Evolutionary conservation across 2,329 filamentous ascomycete genomes (phyloP), one percentile per base, ranked within the genome.

Genomic region (Curvularia sp.): DNA sequence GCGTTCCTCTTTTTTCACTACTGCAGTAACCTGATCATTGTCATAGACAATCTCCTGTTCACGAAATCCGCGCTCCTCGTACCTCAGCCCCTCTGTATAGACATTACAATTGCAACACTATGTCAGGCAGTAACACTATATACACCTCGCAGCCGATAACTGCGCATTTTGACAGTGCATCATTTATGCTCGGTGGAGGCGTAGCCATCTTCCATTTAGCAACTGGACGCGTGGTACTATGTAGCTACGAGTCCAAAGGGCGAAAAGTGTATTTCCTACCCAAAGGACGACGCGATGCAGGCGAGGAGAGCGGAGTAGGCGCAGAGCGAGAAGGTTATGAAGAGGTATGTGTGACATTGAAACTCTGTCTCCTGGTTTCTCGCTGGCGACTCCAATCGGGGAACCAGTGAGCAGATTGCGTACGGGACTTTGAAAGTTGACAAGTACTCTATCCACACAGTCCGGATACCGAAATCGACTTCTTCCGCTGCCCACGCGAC

Each of bases 131-230:
- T 15, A 50, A 26, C n/a, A 33, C 48, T 43, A 30, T 42, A 12
- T 52, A 48, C 18, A 60, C 64, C 3, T 59, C 57, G 38, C 53
- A 61, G 2, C 65, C 70, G 2, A 28, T 63, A n/a, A 48, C 67
- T 9, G 70, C 70, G 9, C 69, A 74, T n/a, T 75, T 66, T 35
- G 42, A 73, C 13, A 65, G 70, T 38, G 60, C 70, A n/a, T 57
- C 72, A 12, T 67, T 76, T 43, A 65, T 75, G 2, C 61, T 71
- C 2, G 72, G 72, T 15, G 72, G 66, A 4, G 82, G 82, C 13
- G 80, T 82, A 0, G 81, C 81, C 1, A 84, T 84, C 41, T 84
- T 84, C 69, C 82, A 84, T 61, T 63, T 84, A 24, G 79, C 80
- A 1, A 75, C 76, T 7, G 66, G 68, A 5, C 70, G 81, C 39